phyloP scores from a whole-genome alignment of 139 green algal genomes.

The Choricystis sp. region DNA sequence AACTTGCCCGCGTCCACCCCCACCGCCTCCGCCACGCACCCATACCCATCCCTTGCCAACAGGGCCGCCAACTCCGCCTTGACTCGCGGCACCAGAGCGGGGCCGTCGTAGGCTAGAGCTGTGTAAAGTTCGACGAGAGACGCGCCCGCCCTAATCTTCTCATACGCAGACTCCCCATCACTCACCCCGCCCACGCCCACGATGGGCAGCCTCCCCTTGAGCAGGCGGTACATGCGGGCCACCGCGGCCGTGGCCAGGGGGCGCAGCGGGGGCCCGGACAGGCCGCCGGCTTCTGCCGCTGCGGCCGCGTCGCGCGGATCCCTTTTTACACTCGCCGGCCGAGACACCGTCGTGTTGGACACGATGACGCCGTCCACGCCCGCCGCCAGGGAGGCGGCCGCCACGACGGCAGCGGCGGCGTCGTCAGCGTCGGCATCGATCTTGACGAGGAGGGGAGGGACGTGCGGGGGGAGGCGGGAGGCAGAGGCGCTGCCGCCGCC shows the following conservation, averaged over 20 bases:
- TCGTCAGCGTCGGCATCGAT: constrained; percentile 81
- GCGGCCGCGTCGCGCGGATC: constrained; percentile 25
- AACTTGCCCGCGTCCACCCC: constrained; percentile 35
- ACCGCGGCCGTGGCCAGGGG: constrained; percentile 53
- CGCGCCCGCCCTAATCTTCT: constrained; percentile 86
- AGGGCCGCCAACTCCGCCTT: constrained; percentile 67
- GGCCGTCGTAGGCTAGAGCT: constrained; percentile 73
- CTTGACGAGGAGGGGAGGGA: constrained; percentile 82
- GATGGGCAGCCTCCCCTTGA: constrained; percentile 67
- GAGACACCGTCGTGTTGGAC: constrained; percentile 79
- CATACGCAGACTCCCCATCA: constrained; percentile 74
- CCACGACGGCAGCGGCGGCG: constrained; percentile 68
- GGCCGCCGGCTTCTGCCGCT: constrained; percentile 58
- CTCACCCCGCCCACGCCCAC: constrained; percentile 79
- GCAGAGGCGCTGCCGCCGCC: too few relatives aligned
- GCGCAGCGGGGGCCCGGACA: constrained; percentile 74
- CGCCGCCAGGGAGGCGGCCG: constrained; percentile 39
- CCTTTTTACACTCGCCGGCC: too few relatives aligned
- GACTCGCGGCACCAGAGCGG: constrained; percentile 63
- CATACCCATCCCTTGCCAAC: constrained; percentile 59
- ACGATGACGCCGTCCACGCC: constrained; percentile 79
- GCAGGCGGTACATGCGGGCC: constrained; percentile 78
- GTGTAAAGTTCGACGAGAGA: constrained; percentile 94
- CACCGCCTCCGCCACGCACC: constrained; percentile 56
- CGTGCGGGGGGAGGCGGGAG: too few relatives aligned